phyloP scores from a whole-genome alignment of 495 filamentous ascomycete genomes.

The Collariella sp. region DNA sequence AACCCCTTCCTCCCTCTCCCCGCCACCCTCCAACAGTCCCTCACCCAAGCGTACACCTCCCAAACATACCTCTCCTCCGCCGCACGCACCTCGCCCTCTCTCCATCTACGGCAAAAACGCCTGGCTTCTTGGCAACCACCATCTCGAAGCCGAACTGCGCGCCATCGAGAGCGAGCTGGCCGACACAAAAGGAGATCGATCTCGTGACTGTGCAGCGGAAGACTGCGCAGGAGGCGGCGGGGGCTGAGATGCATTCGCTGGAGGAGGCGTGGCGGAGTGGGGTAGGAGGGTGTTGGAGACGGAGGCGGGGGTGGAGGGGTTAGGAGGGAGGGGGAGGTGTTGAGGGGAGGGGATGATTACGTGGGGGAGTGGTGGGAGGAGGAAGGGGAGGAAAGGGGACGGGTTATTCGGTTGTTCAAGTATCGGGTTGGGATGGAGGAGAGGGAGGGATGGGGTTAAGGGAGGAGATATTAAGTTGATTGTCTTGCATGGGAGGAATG shows the following conservation, averaged over 20 bases:
- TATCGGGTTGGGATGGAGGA: not conserved
- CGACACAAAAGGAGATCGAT: conserved; percentile 55
- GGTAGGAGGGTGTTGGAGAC: conserved; percentile 63
- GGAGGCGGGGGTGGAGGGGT: conserved; percentile 61
- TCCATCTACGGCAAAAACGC: conserved; percentile 79
- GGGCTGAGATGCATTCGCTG: conserved; percentile 57
- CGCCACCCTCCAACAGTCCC: conserved; percentile 13
- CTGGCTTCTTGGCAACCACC: conserved; percentile 78
- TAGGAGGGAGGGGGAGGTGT: conserved; percentile 42
- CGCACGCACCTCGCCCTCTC: conserved; percentile 63
- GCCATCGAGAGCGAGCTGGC: conserved; percentile 71
- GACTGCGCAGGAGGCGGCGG: conserved; percentile 56
- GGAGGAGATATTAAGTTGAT: not conserved
- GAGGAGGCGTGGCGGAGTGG: conserved; percentile 68
- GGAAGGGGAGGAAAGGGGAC: not conserved
- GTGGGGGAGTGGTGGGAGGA: not conserved
- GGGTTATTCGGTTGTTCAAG: not conserved
- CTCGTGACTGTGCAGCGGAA: conserved; percentile 61
- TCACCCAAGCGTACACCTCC: conserved; percentile 50
- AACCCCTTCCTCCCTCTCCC: conserved; percentile 12
- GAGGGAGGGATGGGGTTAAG: not conserved
- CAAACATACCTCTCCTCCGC: conserved; percentile 58
- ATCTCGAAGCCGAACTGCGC: conserved; percentile 63
- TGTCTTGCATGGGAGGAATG: not conserved
- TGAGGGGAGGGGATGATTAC: conserved; percentile 12